Evolutionary conservation across 495 filamentous ascomycete species (phyloP), one percentile per base, ranked within the genome.

Genomic region (Hyaloscypha hepaticicola): DNA sequence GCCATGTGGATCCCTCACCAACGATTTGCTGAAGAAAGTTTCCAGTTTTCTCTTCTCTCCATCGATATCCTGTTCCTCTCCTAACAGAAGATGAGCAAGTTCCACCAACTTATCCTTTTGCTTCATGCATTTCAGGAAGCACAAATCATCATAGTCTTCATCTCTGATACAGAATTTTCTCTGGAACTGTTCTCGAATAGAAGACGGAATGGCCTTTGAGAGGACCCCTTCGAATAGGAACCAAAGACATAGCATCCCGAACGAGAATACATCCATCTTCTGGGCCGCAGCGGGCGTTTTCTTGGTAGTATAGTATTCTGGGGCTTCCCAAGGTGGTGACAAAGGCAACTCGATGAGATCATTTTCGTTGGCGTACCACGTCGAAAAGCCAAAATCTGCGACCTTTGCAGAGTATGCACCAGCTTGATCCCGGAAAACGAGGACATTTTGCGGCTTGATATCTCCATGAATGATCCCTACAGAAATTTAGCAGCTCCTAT

Each of bases 401-500:
- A 76, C 57, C 59, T 72, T 76, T 19, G 72, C 72, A 14, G 61
- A 61, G 33, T 33, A 66, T 14, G 48, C 25, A 14, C 63, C 64
- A 4, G 7, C 12, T 5, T 25, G 48, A 49, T 70, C 58, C 14
- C 53, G 27, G 63, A 75, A 76, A 16, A 77, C 33, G n/a, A 77
- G 62, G 5, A 76, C 63, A 51, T 77, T 77, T 49, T 71, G 56
- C 3, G 74, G 71, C 34, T 76, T 76, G 22, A 77, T 67, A 27
- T 77, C 75, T 28, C 74, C 75, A 63, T 77, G 75, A 8, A 72
- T 57, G 22, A 77, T 66, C 27, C 62, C 75, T 72, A 31, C 27
- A 7, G 9, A 4, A 27, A 2, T 24, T 38, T 34, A 11, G 11
- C 26, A 50, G 26, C 19, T 6, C 11, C 4, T 28, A 33, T 5